phyloP scores from a whole-genome alignment of 2,329 filamentous ascomycete species.

The Aspergillus pseudoglaucus region DNA sequence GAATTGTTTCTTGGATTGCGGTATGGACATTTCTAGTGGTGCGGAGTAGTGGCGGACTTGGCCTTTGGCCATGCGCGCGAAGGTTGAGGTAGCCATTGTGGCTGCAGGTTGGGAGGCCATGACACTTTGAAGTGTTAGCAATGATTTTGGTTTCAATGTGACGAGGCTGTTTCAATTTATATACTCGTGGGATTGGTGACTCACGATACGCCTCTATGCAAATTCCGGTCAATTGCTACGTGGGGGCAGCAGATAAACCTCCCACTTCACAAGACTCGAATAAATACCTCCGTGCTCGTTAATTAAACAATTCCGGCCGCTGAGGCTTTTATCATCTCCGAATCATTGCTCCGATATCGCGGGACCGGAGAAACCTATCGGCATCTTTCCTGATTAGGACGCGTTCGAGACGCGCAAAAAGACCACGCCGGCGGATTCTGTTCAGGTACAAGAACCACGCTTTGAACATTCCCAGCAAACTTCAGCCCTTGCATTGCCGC shows the following conservation, averaged over 20 bases:
- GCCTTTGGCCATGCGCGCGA: conserved; percentile 31
- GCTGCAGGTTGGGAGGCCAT: conserved; percentile 25
- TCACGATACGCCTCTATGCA: neutral
- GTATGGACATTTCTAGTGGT: conserved; percentile 50
- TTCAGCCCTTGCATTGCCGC: neutral
- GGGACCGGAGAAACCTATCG: conserved; percentile 26
- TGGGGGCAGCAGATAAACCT: neutral
- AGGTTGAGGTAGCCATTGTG: conserved; percentile 23
- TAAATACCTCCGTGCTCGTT: conserved; percentile 8
- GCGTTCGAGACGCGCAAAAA: conserved; percentile 16
- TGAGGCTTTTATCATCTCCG: neutral
- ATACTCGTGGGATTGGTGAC: neutral
- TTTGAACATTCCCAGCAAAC: conserved; percentile 7
- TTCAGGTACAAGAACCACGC: no score
- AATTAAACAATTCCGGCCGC: neutral
- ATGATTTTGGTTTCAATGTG: neutral
- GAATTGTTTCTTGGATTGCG: conserved; percentile 80
- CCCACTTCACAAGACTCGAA: neutral
- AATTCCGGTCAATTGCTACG: neutral
- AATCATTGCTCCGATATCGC: conserved; percentile 20
- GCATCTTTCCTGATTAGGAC: conserved; percentile 6
- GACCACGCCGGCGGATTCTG: conserved; percentile 1
- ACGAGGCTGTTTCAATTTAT: neutral
- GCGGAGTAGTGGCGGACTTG: conserved; percentile 41
- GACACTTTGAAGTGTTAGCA: neutral